These are phyloP conservation scores for Durotheca rogersii DNA, from an alignment of 495 filamentous ascomycete species.

Conservation along the genomic window DNA sequence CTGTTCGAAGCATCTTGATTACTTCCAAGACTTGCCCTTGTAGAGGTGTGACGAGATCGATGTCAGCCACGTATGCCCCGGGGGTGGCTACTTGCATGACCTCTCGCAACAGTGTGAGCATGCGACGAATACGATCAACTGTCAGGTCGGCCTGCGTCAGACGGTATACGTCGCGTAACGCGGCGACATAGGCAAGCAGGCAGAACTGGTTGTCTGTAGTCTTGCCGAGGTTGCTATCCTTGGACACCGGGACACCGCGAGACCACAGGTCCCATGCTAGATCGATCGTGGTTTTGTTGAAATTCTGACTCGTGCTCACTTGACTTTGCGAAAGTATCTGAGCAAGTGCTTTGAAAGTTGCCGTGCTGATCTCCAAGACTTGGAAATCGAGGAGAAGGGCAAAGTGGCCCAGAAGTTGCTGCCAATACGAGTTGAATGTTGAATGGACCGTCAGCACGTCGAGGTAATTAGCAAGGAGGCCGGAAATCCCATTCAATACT, in stretches of 20 bases:
- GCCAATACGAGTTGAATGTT: conserved; percentile 64
- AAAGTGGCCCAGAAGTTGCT: conserved; percentile 66
- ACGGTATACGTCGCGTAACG: conserved; percentile 76
- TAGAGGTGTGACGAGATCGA: conserved; percentile 78
- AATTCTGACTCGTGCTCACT: conserved; percentile 46
- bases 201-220: conserved; percentile 70
- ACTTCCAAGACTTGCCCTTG: conserved; percentile 74
- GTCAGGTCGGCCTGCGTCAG: conserved; percentile 67
- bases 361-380: conserved; percentile 68
- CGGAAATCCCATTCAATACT: conserved; percentile 67
- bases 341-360: conserved; percentile 66
- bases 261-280: conserved; percentile 75
- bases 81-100: conserved; percentile 61
- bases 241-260: conserved; percentile 56
- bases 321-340: conserved; percentile 61
- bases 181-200: conserved; percentile 72
- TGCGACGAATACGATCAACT: conserved; percentile 57
- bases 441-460: conserved; percentile 57
- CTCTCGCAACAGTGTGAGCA: conserved; percentile 63
- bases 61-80: conserved; percentile 76
- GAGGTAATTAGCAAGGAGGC: conserved; percentile 67
- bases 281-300: conserved; percentile 60
- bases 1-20: conserved; percentile 68
- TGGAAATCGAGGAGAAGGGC: conserved; percentile 58
- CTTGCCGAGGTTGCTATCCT: conserved; percentile 45